Base-by-base conservation (phyloP, 2,329 filamentous ascomycete species). In the Arthrobotrys pseudoclavata region DNA sequence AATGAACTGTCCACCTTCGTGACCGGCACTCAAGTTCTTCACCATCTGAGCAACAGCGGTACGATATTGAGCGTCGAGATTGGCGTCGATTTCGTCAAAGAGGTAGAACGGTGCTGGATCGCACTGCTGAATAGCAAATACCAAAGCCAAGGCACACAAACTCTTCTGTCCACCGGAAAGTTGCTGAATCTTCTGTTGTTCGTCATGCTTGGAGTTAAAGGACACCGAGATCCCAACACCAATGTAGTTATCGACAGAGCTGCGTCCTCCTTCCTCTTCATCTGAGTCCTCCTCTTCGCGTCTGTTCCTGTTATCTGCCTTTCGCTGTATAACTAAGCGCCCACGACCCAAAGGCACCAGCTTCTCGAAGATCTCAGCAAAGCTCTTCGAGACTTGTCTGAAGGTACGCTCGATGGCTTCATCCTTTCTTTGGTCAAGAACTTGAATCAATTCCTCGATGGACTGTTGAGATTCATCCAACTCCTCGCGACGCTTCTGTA, bases 31-130 rank as follows among this genome's bases (percentile, higher is more conserved):
- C 91, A 93, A 79, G 93, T 94, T 68, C 82, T 95, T 87, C 22
- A 99, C 87, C 86, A 98, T 92, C 70, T 92, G 89, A 1, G 96
- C 96, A 10, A 99, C 96, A 0, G 96, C 95, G 0, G 96, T 97
- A 78, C 96, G 92, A 86, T 99, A 99, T 84, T 99, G 96, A 0
- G 96, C 80, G 83, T 99, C 96, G 24, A 99, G 88, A 83, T 99
- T 99, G 84, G 96, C 96, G 83, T 99, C 96, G 79, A 99, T 97
- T 85, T 99, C 96, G 84, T 99, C 96, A 81, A 99, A 99, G 82
- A 99, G 94, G 83, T 99, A 97, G 87, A 99, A 98, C 0, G 96
- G 96, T 52, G 95, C 96, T 9, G 95, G 96, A 83, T 99, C 96
- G 76, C 95, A 97, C 81, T 94, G 93, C 84, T 99, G 96, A 81